Conservation (phyloP, 768 basidiomycete genomes). For the Podaxis mareebaensis region DNA sequence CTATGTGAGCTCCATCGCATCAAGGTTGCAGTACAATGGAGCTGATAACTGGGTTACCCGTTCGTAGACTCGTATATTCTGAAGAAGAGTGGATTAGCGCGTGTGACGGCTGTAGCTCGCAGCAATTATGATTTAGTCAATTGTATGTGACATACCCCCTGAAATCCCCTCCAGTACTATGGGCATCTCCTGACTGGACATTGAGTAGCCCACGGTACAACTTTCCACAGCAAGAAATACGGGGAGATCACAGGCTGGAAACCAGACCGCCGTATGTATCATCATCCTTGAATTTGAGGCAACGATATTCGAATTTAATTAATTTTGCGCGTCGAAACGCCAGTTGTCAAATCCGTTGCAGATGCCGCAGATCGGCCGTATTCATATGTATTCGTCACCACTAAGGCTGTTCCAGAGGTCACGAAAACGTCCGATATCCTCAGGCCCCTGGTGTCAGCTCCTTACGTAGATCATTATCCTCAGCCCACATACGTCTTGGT, state of each 20-base stretch:
- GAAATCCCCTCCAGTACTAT: not conserved
- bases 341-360: constrained; percentile 58
- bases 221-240: constrained; percentile 59
- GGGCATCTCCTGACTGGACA: not conserved
- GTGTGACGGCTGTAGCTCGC: constrained; percentile 72
- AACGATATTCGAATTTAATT: not conserved
- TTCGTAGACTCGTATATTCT: constrained; percentile 55
- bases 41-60: constrained; percentile 1
- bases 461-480: constrained; percentile 43
- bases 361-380: constrained; percentile 65
- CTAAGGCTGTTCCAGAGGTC: constrained; percentile 73
- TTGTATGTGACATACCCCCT: constrained; percentile 31
- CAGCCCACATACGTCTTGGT: constrained; percentile 64
- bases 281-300: not conserved
- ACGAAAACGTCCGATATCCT: constrained; percentile 56
- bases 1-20: constrained; percentile 47
- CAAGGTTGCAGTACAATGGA: not conserved
- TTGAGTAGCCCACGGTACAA: constrained; percentile 48
- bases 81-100: constrained; percentile 54
- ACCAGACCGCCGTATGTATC: constrained; percentile 59
- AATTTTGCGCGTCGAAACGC: not conserved
- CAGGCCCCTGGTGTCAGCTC: constrained; percentile 49
- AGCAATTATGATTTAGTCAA: constrained; percentile 62
- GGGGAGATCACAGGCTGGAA: constrained; percentile 59
- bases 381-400: constrained; percentile 64